Evolutionary conservation across 2,329 filamentous ascomycete genomes (phyloP).

Genomic region (Sporothrix brunneoviolacea): DNA sequence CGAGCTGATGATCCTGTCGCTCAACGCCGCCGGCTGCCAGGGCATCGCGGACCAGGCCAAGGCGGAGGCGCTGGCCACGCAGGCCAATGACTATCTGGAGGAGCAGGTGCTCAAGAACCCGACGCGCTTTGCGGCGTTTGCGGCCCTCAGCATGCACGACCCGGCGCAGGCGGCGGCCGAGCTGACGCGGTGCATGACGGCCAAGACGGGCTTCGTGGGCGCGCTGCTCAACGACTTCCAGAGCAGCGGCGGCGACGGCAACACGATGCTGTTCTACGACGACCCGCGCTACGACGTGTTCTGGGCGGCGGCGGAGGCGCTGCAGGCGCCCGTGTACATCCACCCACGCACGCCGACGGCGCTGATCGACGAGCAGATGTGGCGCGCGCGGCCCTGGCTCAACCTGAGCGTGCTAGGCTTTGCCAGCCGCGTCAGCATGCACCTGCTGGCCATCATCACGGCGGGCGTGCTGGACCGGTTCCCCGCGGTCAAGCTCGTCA

Average conservation of each 20-base stretch:
- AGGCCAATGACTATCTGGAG: constrained; percentile 19
- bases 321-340: constrained; percentile 59
- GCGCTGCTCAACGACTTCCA: constrained; percentile 58
- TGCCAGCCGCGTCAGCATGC: constrained; percentile 28
- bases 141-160: constrained; percentile 20
- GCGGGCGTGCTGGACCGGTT: constrained; percentile 30
- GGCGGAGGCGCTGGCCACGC: constrained; percentile 17
- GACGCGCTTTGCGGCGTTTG: constrained; percentile 17
- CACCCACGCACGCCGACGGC: constrained; percentile 55
- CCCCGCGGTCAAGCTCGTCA: constrained; percentile 31
- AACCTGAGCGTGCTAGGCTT: constrained; percentile 18
- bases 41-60: constrained; percentile 16
- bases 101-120: constrained; percentile 18
- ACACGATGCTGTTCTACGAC: constrained; percentile 60
- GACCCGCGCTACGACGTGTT: constrained; percentile 53
- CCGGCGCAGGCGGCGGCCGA: constrained; percentile 28
- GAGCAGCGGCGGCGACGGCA: constrained; percentile 49
- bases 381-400: constrained; percentile 12
- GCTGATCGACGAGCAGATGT: constrained; percentile 21
- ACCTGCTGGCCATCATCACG: constrained; percentile 30
- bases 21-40: constrained; percentile 19
- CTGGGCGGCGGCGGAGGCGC: constrained; percentile 50
- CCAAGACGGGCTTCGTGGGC: constrained; percentile 53
- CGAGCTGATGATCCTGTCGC: constrained; percentile 21
- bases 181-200: constrained; percentile 44